Evolutionary conservation across 2,329 filamentous ascomycete species (phyloP).

Genomic region (Exophiala lecanii-corni): DNA sequence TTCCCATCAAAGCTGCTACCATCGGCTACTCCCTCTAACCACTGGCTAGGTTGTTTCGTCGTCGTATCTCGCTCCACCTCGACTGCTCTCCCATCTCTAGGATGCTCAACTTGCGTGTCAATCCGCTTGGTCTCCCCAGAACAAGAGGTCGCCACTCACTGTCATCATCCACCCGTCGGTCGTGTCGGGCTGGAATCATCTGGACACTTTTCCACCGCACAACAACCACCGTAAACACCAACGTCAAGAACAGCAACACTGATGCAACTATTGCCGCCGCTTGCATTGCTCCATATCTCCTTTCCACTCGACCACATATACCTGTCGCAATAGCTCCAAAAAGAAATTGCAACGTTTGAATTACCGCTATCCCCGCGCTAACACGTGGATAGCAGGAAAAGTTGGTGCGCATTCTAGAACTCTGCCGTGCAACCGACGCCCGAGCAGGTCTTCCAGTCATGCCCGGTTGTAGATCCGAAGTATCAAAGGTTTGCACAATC

Average conservation of each 20-base stretch:
- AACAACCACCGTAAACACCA: slow-evolving; percentile 59
- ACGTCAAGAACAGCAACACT: slow-evolving; percentile 60
- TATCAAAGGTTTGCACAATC: slow-evolving; percentile 77
- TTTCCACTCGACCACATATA: slow-evolving; percentile 62
- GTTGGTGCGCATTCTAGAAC: slow-evolving; percentile 54
- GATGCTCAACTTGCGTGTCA: slow-evolving; percentile 64
- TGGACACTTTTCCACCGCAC: slow-evolving; percentile 62
- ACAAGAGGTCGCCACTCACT: slow-evolving; percentile 60
- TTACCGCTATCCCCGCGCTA: slow-evolving; percentile 64
- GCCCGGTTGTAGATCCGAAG: slow-evolving; percentile 70
- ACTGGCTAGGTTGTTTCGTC: too few relatives aligned
- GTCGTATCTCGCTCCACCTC: slow-evolving; percentile 68
- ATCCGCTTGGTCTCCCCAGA: slow-evolving; percentile 66
- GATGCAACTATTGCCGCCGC: slow-evolving; percentile 65
- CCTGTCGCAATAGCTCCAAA: slow-evolving; percentile 65
- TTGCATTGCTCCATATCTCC: slow-evolving; percentile 61
- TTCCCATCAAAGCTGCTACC: too few relatives aligned
- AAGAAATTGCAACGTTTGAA: slow-evolving; percentile 66
- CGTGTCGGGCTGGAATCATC: slow-evolving; percentile 54
- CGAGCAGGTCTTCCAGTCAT: slow-evolving; percentile 55
- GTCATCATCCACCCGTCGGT: slow-evolving; percentile 2
- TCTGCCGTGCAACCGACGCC: slow-evolving; percentile 36
- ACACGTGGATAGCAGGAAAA: slow-evolving; percentile 74
- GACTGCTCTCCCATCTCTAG: slow-evolving; percentile 65
- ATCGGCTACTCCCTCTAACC: too few relatives aligned